Conservation (phyloP, 441 rosid genomes). For the Jatropha multifida region DNA sequence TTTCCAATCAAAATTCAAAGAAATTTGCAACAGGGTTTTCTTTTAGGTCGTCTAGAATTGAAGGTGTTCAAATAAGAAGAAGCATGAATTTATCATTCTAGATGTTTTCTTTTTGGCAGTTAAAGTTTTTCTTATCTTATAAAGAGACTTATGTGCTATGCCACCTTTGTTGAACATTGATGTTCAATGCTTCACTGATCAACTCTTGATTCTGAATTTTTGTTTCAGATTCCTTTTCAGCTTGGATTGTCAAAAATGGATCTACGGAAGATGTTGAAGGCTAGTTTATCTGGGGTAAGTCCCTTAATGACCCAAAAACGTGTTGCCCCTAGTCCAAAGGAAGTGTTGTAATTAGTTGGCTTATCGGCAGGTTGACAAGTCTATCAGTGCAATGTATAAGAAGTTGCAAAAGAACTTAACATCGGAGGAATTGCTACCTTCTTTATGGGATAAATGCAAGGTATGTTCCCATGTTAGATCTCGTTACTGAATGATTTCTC, state of each 20-base stretch:
- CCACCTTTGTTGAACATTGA: background rate
- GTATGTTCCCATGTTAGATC: slow-evolving; percentile 28
- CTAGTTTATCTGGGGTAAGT: slow-evolving; percentile 93
- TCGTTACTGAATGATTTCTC: background rate
- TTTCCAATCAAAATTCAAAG: background rate
- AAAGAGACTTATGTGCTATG: background rate
- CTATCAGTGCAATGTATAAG: slow-evolving; percentile 86
- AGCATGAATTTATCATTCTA: background rate
- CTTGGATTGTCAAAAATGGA: slow-evolving; percentile 92
- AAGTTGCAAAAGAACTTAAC: slow-evolving; percentile 94
- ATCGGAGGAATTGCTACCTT: slow-evolving; percentile 92
- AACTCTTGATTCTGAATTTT: slow-evolving; percentile 1
- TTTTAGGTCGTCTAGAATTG: background rate
- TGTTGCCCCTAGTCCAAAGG: background rate
- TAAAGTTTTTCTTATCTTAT: background rate
- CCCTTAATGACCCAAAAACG: background rate
- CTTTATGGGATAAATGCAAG: slow-evolving; percentile 99
- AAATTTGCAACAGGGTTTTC: background rate
- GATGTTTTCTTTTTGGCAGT: background rate
- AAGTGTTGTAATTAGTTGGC: slow-evolving; percentile 10
- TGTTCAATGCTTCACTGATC: slow-evolving; percentile 4
- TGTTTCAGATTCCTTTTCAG: slow-evolving; percentile 88
- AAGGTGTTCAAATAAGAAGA: background rate
- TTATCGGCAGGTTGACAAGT: slow-evolving; percentile 73
- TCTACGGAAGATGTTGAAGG: slow-evolving; percentile 89